A percentile compares a stretch with the other conserved stretches of the same genome.
Conservation (phyloP, 192 early-diverging fungal species). For the Coemansia sp. region DNA sequence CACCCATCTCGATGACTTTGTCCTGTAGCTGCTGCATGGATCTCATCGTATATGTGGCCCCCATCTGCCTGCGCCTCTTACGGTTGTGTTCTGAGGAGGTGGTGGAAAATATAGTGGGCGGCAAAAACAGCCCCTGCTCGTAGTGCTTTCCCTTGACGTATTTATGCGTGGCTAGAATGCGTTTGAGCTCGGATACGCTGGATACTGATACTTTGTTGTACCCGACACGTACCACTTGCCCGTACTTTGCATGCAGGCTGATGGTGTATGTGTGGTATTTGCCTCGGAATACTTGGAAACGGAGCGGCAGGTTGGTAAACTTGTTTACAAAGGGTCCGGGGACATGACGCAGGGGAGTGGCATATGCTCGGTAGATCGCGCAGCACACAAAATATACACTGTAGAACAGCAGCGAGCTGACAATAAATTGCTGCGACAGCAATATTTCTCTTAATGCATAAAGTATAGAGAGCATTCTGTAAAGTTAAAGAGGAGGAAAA, state of each 20-base stretch:
- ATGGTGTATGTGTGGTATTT: slow-evolving; percentile 24
- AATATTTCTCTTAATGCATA: too few relatives aligned
- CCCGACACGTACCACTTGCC: slow-evolving; percentile 43
- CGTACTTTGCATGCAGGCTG: slow-evolving; percentile 27
- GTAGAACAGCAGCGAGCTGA: background rate
- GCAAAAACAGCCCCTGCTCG: slow-evolving; percentile 14
- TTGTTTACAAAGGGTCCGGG: slow-evolving; percentile 30
- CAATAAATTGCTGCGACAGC: background rate
- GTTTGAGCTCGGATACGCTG: slow-evolving; percentile 15
- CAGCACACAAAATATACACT: background rate
- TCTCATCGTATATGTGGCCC: slow-evolving; percentile 22
- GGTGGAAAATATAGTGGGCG: slow-evolving; percentile 30
- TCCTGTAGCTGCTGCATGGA: slow-evolving; percentile 19
- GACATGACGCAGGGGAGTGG: slow-evolving; percentile 18
- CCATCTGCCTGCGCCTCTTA: slow-evolving; percentile 29
- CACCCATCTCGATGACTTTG: slow-evolving; percentile 23
- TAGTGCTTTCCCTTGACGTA: slow-evolving; percentile 38
- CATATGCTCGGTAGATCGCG: background rate
- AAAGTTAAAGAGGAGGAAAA: too few relatives aligned
- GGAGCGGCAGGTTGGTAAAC: slow-evolving; percentile 29
- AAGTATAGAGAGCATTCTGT: too few relatives aligned
- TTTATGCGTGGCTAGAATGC: slow-evolving; percentile 33
- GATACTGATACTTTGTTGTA: slow-evolving; percentile 32
- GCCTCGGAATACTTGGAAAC: slow-evolving; percentile 19
- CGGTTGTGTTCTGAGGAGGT: slow-evolving; percentile 37